Conservation (phyloP, 108 stramenopile genomes). For the Thalassiosira profunda region DNA sequence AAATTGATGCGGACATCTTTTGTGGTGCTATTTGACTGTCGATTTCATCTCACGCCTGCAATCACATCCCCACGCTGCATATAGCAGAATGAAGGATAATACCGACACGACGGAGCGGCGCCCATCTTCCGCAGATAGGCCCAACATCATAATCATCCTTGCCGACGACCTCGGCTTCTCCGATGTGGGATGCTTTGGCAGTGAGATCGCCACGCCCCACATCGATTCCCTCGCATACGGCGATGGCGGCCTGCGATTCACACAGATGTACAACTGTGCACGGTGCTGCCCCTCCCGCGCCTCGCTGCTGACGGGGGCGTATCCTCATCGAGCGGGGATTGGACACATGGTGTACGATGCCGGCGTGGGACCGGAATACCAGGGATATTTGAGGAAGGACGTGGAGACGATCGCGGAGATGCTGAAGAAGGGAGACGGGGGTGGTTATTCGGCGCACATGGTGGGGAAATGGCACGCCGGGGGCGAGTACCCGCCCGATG, state of each 20-base stretch:
- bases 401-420: conserved; percentile 43
- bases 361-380: conserved; percentile 44
- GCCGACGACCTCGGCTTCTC: conserved; percentile 48
- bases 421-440: conserved; percentile 25
- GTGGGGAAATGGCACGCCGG: conserved; percentile 55
- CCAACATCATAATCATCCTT: conserved; percentile 47
- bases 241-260: conserved; percentile 27
- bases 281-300: conserved; percentile 51
- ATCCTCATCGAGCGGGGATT: conserved; percentile 55
- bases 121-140: conserved; percentile 7
- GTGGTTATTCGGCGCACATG: conserved; percentile 48
- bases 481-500: conserved; percentile 53
- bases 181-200: conserved; percentile 46
- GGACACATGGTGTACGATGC: conserved; percentile 56
- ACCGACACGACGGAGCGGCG: neutral
- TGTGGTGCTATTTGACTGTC: too few species aligned
- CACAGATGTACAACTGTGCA: conserved; percentile 55
- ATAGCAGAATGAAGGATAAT: neutral
- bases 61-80: neutral
- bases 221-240: conserved; percentile 34
- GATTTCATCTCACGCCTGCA: too few species aligned
- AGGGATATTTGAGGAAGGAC: conserved; percentile 39
- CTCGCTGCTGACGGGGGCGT: conserved; percentile 40
- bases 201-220: conserved; percentile 44
- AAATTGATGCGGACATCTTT: conserved; percentile 24